These are phyloP conservation scores for Echites panduratus DNA, from an alignment of 257 asterid genomes.

Conservation along the genomic window DNA sequence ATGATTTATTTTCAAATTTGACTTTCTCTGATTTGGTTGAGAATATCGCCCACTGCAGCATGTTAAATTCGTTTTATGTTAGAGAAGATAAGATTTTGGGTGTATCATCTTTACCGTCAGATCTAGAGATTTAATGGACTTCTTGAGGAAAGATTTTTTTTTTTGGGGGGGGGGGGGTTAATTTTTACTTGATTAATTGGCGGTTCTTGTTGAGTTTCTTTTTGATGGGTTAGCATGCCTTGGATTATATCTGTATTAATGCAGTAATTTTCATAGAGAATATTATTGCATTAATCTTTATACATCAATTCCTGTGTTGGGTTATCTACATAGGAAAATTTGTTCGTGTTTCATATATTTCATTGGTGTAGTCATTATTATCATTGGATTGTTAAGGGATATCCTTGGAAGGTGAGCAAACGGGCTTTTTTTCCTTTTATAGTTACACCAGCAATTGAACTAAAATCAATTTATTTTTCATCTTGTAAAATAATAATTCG, in stretches of 20 bases:
- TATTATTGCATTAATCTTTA: neutral
- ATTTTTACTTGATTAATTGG: neutral
- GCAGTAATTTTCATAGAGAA: neutral
- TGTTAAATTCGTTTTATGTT: neutral
- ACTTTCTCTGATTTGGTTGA: neutral
- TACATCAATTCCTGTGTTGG: neutral
- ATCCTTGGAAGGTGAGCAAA: neutral
- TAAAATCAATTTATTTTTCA: neutral
- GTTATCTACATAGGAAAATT: neutral
- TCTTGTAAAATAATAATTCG: neutral
- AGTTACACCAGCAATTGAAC: neutral
- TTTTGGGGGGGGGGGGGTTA: neutral
- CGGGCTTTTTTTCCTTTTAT: neutral
- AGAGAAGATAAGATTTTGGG: neutral
- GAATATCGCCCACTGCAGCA: neutral
- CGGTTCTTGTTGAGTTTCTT: neutral
- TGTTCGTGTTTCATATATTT: neutral
- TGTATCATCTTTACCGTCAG: neutral
- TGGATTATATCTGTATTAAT: too few species aligned
- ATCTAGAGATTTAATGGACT: neutral
- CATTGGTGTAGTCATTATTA: too few species aligned
- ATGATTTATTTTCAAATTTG: neutral
- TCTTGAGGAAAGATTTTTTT: too few species aligned
- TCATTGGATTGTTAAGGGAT: neutral
- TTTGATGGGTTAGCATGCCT: neutral